Percentiles rank a stretch among this genome's conserved stretches.
Conservation (phyloP, 2,329 filamentous ascomycete species). For the Metarhizium album region DNA sequence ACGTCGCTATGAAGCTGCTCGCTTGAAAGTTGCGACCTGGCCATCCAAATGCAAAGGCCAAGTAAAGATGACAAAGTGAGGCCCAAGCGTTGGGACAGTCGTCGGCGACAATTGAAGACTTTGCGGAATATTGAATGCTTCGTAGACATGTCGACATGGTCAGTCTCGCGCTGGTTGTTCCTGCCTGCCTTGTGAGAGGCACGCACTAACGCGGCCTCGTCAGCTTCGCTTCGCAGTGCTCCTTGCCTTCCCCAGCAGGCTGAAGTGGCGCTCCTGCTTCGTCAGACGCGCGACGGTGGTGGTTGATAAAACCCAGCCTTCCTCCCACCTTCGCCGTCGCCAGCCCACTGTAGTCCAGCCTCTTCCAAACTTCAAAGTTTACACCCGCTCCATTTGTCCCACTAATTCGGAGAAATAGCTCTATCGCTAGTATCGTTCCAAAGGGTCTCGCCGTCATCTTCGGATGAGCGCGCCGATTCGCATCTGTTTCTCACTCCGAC, state of each 20-base stretch:
- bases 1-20: too few relatives aligned
- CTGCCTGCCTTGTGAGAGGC: background rate
- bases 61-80: too few relatives aligned
- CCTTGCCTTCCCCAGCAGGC: background rate
- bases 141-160: too few relatives aligned
- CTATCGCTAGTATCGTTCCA: background rate
- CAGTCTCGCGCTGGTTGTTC: background rate
- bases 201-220: background rate
- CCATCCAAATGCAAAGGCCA: too few relatives aligned
- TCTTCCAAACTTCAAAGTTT: background rate
- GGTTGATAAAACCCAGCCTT: background rate
- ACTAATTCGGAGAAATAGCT: background rate
- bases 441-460: background rate
- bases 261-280: background rate
- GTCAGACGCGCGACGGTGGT: too few relatives aligned
- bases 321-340: background rate
- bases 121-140: too few relatives aligned
- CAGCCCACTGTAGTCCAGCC: background rate
- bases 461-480: background rate
- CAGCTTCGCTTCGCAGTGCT: background rate
- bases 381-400: background rate
- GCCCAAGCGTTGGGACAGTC: too few relatives aligned
- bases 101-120: accelerated
- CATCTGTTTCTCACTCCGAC: slow-evolving; percentile 2
- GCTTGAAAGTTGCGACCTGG: too few relatives aligned